Evolutionary conservation across 768 basidiomycete genomes (phyloP).

Genomic region (Russula griseocarnosa): DNA sequence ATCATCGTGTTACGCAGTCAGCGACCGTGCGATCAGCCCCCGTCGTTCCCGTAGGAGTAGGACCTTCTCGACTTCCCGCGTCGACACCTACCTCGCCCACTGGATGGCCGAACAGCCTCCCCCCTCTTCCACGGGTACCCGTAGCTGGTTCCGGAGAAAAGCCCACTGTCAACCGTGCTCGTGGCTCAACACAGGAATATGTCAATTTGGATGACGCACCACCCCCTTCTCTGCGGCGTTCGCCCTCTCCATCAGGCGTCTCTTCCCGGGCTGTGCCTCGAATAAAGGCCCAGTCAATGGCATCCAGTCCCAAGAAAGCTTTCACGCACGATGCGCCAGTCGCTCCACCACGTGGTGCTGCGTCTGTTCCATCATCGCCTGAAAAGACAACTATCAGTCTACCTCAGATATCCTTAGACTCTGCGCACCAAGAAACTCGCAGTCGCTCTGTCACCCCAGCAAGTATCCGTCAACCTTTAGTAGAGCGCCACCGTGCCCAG

Average conservation of each 20-base stretch:
- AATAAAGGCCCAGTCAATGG: slow-evolving; percentile 3
- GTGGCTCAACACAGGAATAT: slow-evolving; percentile 19
- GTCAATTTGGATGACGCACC: slow-evolving; percentile 29
- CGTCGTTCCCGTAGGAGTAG: not conserved
- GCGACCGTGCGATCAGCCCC: slow-evolving; percentile 19
- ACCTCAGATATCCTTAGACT: slow-evolving; percentile 10
- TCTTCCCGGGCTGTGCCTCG: not conserved
- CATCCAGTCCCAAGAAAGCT: slow-evolving; percentile 1
- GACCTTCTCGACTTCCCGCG: slow-evolving; percentile 7
- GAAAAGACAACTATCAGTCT: slow-evolving; percentile 16
- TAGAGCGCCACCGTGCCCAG: slow-evolving; percentile 9
- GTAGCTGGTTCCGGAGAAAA: slow-evolving; percentile 5
- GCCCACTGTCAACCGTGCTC: slow-evolving; percentile 3
- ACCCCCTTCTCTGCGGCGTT: slow-evolving; percentile 27
- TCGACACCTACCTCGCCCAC: slow-evolving; percentile 28
- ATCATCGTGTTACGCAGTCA: slow-evolving; percentile 24
- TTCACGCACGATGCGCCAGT: slow-evolving; percentile 1
- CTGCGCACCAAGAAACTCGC: slow-evolving; percentile 9
- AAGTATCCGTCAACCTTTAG: not conserved
- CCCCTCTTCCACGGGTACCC: slow-evolving; percentile 25
- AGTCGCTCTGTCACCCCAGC: slow-evolving; percentile 19
- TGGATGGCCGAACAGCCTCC: slow-evolving; percentile 19
- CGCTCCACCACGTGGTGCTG: slow-evolving; percentile 14
- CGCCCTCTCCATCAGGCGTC: slow-evolving; percentile 25
- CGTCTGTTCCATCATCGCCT: slow-evolving; percentile 27